A percentile compares a stretch with the other conserved stretches of the same genome.
Conservation (phyloP, 2,329 filamentous ascomycete species). For the Trichoderma semiorbis region DNA sequence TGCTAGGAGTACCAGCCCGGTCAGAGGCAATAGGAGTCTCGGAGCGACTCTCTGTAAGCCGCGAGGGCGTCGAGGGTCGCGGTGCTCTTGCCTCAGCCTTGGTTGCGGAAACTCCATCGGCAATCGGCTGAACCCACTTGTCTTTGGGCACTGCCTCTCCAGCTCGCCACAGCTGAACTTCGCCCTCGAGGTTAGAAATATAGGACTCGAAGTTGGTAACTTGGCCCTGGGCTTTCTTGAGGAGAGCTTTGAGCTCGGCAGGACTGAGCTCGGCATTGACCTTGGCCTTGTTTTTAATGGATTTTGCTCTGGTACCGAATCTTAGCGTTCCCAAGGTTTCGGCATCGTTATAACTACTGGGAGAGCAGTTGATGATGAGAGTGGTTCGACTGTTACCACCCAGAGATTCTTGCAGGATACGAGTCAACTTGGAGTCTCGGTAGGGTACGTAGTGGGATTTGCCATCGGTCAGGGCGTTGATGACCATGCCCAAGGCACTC, state of each 20-base stretch:
- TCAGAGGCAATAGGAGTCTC: constrained; percentile 69
- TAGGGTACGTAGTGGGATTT: constrained; percentile 97
- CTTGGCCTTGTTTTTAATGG: constrained; percentile 99
- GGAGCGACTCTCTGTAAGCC: constrained; percentile 56
- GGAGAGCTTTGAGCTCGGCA: constrained; percentile 85
- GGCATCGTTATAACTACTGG: constrained; percentile 94
- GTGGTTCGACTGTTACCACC: constrained; percentile 98
- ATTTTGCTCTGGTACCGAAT: constrained; percentile 94
- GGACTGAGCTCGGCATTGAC: constrained; percentile 97
- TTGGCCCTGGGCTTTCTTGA: constrained; percentile 89
- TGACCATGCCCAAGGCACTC: constrained; percentile 97
- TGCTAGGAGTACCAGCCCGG: constrained; percentile 78
- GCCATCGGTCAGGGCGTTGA: constrained; percentile 93
- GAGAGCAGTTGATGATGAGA: constrained; percentile 98
- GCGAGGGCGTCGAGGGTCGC: constrained; percentile 52
- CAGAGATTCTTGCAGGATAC: constrained; percentile 93
- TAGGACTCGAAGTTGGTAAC: constrained; percentile 86
- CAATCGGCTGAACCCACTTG: constrained; percentile 70
- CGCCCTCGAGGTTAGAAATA: constrained; percentile 75
- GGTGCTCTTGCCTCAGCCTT: constrained; percentile 43
- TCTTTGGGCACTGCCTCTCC: constrained; percentile 89
- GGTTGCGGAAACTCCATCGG: constrained; percentile 40
- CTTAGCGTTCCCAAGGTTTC: constrained; percentile 90
- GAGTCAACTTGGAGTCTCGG: constrained; percentile 94
- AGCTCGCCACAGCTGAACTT: constrained; percentile 81